These are phyloP conservation scores for Yamadazyma nakazawae DNA, from an alignment of 805 yeast genomes.

Conservation along the genomic window DNA sequence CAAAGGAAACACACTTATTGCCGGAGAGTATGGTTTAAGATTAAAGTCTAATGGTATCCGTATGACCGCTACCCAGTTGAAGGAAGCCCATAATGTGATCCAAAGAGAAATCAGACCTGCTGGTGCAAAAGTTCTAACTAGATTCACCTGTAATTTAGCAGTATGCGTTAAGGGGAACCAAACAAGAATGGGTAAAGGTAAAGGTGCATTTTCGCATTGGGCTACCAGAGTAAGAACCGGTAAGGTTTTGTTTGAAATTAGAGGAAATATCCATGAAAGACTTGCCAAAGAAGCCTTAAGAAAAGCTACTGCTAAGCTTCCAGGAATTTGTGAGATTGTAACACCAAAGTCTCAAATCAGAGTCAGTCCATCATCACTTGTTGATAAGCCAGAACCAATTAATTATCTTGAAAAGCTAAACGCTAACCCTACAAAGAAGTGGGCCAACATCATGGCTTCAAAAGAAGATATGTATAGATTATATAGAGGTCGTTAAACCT, in stretches of 20 bases:
- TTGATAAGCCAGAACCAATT: conserved; percentile 42
- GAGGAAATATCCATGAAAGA: conserved; percentile 75
- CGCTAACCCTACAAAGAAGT: conserved; percentile 63
- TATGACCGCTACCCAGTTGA: conserved; percentile 80
- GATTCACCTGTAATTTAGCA: conserved; percentile 81
- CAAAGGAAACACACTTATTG: conserved; percentile 79
- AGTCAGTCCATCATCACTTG: conserved; percentile 61
- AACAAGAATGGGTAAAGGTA: conserved; percentile 99
- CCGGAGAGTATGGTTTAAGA: conserved; percentile 84
- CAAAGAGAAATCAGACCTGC: conserved; percentile 80
- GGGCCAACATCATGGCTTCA: conserved; percentile 51
- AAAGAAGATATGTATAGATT: conserved; percentile 50
- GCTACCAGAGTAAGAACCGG: conserved; percentile 96
- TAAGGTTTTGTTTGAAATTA: conserved; percentile 84
- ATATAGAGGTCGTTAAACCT: conserved; percentile 57
- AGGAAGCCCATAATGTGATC: conserved; percentile 85
- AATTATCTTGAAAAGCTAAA: conserved; percentile 56
- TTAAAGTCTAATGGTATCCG: conserved; percentile 85
- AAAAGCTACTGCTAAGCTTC: conserved; percentile 87
- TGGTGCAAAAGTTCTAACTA: conserved; percentile 71
- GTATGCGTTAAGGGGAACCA: conserved; percentile 97
- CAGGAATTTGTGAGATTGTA: conserved; percentile 87
- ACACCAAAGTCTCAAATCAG: conserved; percentile 61
- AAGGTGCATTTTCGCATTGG: conserved; percentile 97
- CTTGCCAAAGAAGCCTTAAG: conserved; percentile 88